Base-by-base conservation (phyloP, 139 green algal species). In the Monoraphidium neglectum region DNA sequence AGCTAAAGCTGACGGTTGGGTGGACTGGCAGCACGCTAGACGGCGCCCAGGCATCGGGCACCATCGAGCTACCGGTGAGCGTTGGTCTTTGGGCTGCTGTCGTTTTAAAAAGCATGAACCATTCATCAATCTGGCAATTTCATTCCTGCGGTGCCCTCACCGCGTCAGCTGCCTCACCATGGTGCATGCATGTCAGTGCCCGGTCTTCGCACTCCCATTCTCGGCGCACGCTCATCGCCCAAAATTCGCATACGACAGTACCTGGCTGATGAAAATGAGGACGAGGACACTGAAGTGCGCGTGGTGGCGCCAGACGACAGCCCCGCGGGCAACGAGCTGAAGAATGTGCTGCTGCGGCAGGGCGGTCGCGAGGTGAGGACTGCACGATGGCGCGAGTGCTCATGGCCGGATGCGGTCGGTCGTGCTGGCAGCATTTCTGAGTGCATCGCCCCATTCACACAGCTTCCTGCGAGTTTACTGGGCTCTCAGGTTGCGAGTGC, bases 211-310 rank as follows among this genome's bases (percentile, higher is more conserved):
- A 63, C 56, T 30, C n/a, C 56, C 24, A 12, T 63, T 21, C 56
- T 63, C 12, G 8, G 26, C 56, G 24, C 56, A 10, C 49, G 15
- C 49, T 59, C 49, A 24, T 33, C 26, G 49, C 49, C 51, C 3
- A 59, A 84, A 62, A 59, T 92, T 13, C 64, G 85, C 60, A 47
- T 90, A 21, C 89, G 89, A 16, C 43, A 51, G 43, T 92, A 96
- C 70, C 59, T 91, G 4, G 81, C 78, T 26, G 92, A 96, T 40
- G 94, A 98, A 69, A 97, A 97, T 61, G 81, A 94, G 26, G 92
- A 97, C 51, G 94, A 98, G 72, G 92, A 97, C 40, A 88, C 89
- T 2, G 94, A 98, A 78, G 33, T 95, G n/a, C 77, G 30, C 65
- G 65, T 68, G 65, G 24, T 71, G 65, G 75, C 60, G 38, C 65